Conservation (phyloP, 2,329 filamentous ascomycete genomes). For the Tolypocladium album region DNA sequence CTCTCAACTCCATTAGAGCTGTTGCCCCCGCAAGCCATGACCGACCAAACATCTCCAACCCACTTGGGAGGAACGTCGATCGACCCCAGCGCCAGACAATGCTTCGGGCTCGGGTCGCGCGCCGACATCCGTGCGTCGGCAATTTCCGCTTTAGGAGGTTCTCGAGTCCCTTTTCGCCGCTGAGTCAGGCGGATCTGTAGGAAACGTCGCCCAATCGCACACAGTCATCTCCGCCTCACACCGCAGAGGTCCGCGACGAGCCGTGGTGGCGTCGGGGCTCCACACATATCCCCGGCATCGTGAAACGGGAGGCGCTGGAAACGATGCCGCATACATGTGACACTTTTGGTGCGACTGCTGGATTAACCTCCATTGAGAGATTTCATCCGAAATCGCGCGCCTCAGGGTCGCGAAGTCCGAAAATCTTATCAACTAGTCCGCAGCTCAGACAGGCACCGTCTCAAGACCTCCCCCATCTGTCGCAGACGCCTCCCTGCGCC, state of each 20-base stretch:
- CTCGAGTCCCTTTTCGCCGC: too few species aligned
- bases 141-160: too few species aligned
- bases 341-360: not conserved
- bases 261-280: not conserved
- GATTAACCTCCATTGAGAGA: not conserved
- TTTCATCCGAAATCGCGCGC: not conserved
- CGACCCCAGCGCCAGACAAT: too few species aligned
- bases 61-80: too few species aligned
- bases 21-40: too few species aligned
- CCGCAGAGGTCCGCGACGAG: not conserved
- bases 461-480: not conserved
- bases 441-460: not conserved
- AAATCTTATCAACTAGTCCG: not conserved
- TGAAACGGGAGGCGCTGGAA: not conserved
- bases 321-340: not conserved
- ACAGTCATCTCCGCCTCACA: too few species aligned
- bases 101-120: too few species aligned
- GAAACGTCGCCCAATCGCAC: too few species aligned
- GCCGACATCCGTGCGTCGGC: too few species aligned
- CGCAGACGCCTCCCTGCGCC: not conserved
- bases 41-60: too few species aligned
- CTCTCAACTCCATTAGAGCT: too few species aligned
- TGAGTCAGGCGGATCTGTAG: too few species aligned
- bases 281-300: not conserved
- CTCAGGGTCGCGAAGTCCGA: not conserved